These are phyloP conservation scores for Flaveria linearis DNA, from an alignment of 129 eudicot species.

Conservation along the genomic window DNA sequence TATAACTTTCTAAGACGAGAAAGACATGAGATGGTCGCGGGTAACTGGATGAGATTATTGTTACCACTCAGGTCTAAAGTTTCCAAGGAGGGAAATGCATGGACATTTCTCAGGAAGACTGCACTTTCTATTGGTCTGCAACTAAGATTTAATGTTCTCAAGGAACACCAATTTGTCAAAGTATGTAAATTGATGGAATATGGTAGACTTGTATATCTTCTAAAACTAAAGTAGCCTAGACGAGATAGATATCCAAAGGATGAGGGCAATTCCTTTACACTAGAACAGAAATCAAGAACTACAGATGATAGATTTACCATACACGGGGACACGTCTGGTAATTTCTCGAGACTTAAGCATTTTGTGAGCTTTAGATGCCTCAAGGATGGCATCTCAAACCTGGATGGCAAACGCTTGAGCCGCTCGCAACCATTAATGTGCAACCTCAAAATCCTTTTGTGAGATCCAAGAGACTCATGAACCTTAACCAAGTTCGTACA, in stretches of 20 bases:
- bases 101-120: background rate
- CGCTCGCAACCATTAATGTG: background rate
- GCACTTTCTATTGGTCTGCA: background rate
- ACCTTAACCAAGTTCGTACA: constrained; percentile 1
- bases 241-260: background rate
- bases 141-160: background rate
- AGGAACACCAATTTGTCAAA: background rate
- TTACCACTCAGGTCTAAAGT: background rate
- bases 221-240: background rate
- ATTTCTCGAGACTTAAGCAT: too few relatives aligned
- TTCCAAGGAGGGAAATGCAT: background rate
- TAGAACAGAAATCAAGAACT: background rate
- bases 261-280: background rate
- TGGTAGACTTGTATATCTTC: background rate
- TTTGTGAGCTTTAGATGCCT: too few relatives aligned
- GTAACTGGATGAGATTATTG: background rate
- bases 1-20: background rate
- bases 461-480: constrained; percentile 16
- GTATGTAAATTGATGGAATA: background rate
- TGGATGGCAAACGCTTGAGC: constrained; percentile 2
- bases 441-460: background rate
- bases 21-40: background rate
- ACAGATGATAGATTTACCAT: background rate
- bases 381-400: constrained; percentile 4
- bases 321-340: too few relatives aligned